phyloP scores from a whole-genome alignment of 1,284 basidiomycete genomes.

The Chiua sp. region DNA sequence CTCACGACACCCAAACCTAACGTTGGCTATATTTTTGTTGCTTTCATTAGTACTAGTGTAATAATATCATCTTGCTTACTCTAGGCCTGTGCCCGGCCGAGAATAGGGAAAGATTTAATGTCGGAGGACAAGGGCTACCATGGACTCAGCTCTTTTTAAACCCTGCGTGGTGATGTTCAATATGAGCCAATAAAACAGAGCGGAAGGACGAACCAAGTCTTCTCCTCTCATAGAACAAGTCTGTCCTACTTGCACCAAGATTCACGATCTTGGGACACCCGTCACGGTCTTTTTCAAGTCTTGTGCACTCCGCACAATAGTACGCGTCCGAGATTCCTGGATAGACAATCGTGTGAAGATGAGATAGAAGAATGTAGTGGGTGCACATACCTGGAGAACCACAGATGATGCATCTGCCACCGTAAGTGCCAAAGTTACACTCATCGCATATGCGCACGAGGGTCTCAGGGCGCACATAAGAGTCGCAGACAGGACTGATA shows the following conservation, averaged over 20 bases:
- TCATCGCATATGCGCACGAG: conserved; percentile 99
- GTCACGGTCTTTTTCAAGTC: conserved; percentile 96
- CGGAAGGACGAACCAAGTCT: conserved; percentile 49
- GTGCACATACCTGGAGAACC: conserved; percentile 79
- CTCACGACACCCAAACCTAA: neutral
- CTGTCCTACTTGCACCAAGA: conserved; percentile 87
- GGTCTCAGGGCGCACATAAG: conserved; percentile 98
- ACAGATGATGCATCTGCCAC: conserved; percentile 97
- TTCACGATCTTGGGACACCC: conserved; percentile 99
- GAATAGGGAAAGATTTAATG: neutral
- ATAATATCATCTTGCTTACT: conserved; percentile 10
- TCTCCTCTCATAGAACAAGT: conserved; percentile 88
- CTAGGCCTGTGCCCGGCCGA: neutral
- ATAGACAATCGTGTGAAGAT: neutral
- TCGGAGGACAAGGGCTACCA: neutral
- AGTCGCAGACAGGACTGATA: conserved; percentile 95
- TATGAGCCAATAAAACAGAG: neutral
- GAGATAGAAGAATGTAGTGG: conserved; percentile 3
- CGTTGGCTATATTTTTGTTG: neutral
- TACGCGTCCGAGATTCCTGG: conserved; percentile 96
- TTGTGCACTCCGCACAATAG: conserved; percentile 96
- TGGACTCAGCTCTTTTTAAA: conserved; percentile 75
- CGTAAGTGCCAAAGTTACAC: conserved; percentile 98
- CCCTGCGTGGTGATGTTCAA: conserved; percentile 47
- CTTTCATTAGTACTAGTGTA: conserved; percentile 8